Evolutionary conservation across 176 grass and related monocot genomes (phyloP).

Genomic region (Musa troglodytarum): DNA sequence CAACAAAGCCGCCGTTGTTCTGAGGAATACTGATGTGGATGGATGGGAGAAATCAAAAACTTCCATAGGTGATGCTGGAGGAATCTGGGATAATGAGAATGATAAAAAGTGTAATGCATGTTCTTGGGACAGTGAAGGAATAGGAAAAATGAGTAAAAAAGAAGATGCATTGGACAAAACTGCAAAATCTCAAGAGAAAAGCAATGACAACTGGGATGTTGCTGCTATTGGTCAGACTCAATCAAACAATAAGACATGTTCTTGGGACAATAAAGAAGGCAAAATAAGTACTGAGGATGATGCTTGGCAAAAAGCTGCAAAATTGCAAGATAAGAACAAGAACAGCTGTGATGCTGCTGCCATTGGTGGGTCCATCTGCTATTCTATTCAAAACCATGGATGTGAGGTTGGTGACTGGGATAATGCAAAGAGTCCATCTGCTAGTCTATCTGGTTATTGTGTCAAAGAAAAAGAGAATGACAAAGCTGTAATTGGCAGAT

Average conservation of each 20-base stretch:
- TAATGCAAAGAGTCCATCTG: neutral
- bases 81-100: neutral
- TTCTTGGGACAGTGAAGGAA: conserved; percentile 31
- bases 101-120: conserved; percentile 16
- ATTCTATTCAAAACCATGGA: neutral
- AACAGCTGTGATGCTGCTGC: neutral
- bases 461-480: too few species aligned
- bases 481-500: too few species aligned
- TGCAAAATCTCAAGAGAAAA: conserved; percentile 10
- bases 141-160: neutral
- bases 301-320: neutral
- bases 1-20: neutral
- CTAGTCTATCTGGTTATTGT: too few species aligned
- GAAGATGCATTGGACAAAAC: conserved; percentile 11
- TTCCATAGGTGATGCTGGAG: conserved; percentile 12
- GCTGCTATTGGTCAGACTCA: neutral
- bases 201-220: neutral
- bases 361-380: too few species aligned
- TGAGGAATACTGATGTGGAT: conserved; percentile 19
- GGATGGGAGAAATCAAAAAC: conserved; percentile 18
- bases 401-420: neutral
- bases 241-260: neutral
- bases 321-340: neutral
- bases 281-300: neutral
- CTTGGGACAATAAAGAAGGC: conserved; percentile 7